Base-by-base conservation (phyloP, 2,329 filamentous ascomycete genomes). In the Cyphellophora attinorum region DNA sequence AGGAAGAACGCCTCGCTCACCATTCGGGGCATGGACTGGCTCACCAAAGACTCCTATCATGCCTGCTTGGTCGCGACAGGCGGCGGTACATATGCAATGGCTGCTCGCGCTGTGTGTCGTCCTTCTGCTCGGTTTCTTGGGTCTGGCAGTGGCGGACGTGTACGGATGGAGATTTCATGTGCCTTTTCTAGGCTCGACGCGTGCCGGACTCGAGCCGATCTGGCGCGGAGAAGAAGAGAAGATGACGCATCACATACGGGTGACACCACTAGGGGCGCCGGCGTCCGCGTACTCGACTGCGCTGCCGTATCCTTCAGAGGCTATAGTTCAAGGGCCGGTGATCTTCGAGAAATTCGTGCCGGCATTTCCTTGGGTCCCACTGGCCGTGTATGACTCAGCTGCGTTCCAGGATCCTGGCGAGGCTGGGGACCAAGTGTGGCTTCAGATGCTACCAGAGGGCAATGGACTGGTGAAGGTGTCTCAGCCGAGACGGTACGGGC, bases 381-480 rank as follows among this genome's bases (percentile, higher is more conserved):
- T 25, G 8, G 8, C 21, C n/a, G 21, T 25, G 21, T n/a, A n/a
- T n/a, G 36, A 36, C 13, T 14, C 29, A 5, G 14, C 15, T 23
- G 15, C 27, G 2, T 39, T 39, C 30, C 39, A 39, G 30, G 17
- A 33, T 14, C 19, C 11, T 6, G 33, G 33, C 3, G 15, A 29
- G 5, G 11, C 21, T 5, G 39, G 32, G 18, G 35, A 42, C 31
- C 28, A 33, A 3, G 39, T 33, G 11, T 42, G 39, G 39, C 15
- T 27, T 13, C 29, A 12, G 12, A 42, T 42, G 36, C 38, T 42
- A n/a, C 39, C 36, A 8, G 27, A 28, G 16, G 36, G 36, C 4
- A 27, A 39, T 27, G 39, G 39, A 14, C 19, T 28, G 5, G 30
- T 42, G 12, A 19, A 16, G 6, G 29, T 34, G 15, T 10, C 19